Conservation (phyloP, 768 basidiomycete genomes). For the Cyathus striatus region DNA sequence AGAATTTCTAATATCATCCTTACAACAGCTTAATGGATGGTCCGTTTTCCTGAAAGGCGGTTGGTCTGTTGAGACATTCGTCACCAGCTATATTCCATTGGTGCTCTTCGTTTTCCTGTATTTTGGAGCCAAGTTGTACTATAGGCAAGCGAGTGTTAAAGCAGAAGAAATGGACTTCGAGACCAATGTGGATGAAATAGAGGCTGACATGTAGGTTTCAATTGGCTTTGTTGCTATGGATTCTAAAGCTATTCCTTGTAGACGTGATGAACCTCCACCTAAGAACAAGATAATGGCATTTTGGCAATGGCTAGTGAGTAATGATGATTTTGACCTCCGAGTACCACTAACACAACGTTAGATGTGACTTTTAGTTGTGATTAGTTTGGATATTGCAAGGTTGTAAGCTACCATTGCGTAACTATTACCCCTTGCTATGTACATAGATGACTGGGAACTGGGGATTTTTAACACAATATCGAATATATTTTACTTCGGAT, state of each 20-base stretch:
- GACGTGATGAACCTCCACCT: conserved; percentile 68
- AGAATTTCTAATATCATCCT: neutral
- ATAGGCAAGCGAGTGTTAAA: conserved; percentile 38
- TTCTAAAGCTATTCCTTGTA: conserved; percentile 12
- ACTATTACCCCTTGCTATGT: too few species aligned
- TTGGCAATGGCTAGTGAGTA: conserved; percentile 76
- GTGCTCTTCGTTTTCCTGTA: conserved; percentile 73
- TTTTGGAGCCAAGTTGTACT: conserved; percentile 48
- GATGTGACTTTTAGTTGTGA: too few species aligned
- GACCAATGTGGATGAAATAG: conserved; percentile 62
- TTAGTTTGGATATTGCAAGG: too few species aligned
- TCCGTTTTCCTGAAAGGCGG: conserved; percentile 31
- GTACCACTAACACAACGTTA: too few species aligned
- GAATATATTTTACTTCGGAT: too few species aligned
- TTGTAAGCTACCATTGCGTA: too few species aligned
- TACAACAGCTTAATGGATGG: conserved; percentile 44
- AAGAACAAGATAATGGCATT: conserved; percentile 61
- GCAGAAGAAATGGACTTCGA: conserved; percentile 83
- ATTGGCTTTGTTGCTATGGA: neutral
- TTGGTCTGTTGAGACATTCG: conserved; percentile 56
- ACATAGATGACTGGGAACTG: too few species aligned
- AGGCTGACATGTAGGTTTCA: conserved; percentile 48
- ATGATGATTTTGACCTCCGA: too few species aligned
- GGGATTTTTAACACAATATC: too few species aligned
- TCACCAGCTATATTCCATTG: conserved; percentile 79